Conservation (phyloP, 768 basidiomycete genomes). For the Hericium erinaceus region DNA sequence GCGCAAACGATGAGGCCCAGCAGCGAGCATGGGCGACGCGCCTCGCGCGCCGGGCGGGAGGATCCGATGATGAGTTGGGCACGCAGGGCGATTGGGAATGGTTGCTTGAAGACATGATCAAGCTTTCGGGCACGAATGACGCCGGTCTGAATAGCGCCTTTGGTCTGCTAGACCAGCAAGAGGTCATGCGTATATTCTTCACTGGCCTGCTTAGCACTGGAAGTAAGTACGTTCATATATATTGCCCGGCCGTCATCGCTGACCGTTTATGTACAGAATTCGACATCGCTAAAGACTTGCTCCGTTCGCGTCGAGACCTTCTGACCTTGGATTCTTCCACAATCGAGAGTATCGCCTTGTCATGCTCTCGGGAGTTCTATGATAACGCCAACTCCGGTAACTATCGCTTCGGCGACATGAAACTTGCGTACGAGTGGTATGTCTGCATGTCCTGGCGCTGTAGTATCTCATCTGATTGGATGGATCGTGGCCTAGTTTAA, state of each 20-base stretch:
- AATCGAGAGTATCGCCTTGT: constrained; percentile 73
- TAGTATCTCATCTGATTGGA: background rate
- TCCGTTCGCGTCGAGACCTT: constrained; percentile 38
- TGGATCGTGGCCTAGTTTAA: constrained; percentile 41
- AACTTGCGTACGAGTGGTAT: constrained; percentile 92
- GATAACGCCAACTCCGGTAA: constrained; percentile 92
- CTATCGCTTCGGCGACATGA: constrained; percentile 91
- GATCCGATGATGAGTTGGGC: constrained; percentile 40
- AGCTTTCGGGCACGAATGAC: constrained; percentile 58
- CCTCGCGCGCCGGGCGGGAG: constrained; percentile 68
- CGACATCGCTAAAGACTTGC: constrained; percentile 53
- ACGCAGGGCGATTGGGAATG: constrained; percentile 77
- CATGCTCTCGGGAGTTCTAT: constrained; percentile 83
- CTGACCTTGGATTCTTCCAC: constrained; percentile 38
- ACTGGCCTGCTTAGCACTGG: constrained; percentile 79
- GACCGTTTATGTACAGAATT: constrained; percentile 37
- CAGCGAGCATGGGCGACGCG: constrained; percentile 83
- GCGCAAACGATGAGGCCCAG: constrained; percentile 49
- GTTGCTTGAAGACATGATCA: constrained; percentile 85
- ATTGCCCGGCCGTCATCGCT: background rate
- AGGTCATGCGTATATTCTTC: constrained; percentile 78
- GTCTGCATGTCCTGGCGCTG: background rate
- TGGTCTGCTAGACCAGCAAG: constrained; percentile 58
- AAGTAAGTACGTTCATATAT: constrained; percentile 47
- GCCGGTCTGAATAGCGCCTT: constrained; percentile 67